Evolutionary conservation across 2,329 filamentous ascomycete species (phyloP).

Genomic region (Chrysoporthe cubensis): DNA sequence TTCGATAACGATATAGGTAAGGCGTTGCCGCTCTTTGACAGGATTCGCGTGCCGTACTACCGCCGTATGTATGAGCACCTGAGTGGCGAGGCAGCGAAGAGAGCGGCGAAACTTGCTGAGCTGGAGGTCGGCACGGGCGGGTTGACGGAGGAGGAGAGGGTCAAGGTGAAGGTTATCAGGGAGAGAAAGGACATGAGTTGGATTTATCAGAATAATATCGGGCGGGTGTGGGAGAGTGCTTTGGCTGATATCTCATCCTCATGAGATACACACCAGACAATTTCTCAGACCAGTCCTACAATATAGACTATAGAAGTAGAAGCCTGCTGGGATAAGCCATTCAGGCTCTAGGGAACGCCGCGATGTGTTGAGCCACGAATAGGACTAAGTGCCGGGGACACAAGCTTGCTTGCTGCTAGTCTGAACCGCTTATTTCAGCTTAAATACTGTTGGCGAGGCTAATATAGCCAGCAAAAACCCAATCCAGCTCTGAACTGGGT

Average conservation of each 20-base stretch:
- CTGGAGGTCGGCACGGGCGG: constrained; percentile 22
- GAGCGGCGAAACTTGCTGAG: constrained; percentile 23
- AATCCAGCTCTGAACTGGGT: too few relatives aligned
- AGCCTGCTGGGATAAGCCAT: too few relatives aligned
- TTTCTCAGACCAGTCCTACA: not conserved
- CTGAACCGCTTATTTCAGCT: too few relatives aligned
- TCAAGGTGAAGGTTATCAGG: constrained; percentile 29
- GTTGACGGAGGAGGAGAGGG: constrained; percentile 26
- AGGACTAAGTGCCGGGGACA: too few relatives aligned
- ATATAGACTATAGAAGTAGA: not conserved
- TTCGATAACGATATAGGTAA: constrained; percentile 33
- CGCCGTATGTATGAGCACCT: constrained; percentile 35
- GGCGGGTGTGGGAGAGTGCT: constrained; percentile 24
- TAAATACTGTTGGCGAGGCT: too few relatives aligned
- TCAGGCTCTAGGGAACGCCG: too few relatives aligned
- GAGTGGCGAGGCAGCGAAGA: constrained; percentile 12
- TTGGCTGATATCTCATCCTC: constrained; percentile 7
- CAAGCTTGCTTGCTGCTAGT: too few relatives aligned
- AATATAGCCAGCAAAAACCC: too few relatives aligned
- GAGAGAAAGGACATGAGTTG: constrained; percentile 29
- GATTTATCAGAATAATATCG: constrained; percentile 31
- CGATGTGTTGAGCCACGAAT: too few relatives aligned
- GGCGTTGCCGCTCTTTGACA: constrained; percentile 35
- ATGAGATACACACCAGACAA: not conserved
- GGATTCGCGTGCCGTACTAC: constrained; percentile 38